Evolutionary conservation across 176 grass and related monocot species (phyloP).

Genomic region (Tillandsia leiboldiana): DNA sequence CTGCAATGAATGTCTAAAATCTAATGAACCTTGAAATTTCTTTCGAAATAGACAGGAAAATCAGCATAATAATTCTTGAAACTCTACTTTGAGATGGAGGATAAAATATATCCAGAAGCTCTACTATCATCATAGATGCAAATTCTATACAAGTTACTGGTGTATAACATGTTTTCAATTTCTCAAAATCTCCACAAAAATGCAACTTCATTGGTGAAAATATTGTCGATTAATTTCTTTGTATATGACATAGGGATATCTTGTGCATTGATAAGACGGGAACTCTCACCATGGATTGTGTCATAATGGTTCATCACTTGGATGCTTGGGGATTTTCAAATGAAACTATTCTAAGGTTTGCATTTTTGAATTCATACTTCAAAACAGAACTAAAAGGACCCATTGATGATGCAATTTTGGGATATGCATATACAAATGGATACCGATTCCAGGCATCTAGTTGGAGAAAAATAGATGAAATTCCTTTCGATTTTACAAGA

Average conservation of each 20-base stretch:
- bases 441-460: slow-evolving; percentile 27
- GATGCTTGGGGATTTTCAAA: slow-evolving; percentile 28
- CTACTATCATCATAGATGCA: too few relatives aligned
- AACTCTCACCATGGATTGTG: slow-evolving; percentile 28
- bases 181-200: background rate
- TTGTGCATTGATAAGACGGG: slow-evolving; percentile 45
- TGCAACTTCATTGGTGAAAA: background rate
- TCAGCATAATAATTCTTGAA: too few relatives aligned
- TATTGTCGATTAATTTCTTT: background rate
- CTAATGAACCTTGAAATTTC: too few relatives aligned
- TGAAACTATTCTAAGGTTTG: slow-evolving; percentile 20
- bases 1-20: too few relatives aligned
- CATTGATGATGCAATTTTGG: slow-evolving; percentile 40
- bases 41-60: too few relatives aligned
- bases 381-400: slow-evolving; percentile 24
- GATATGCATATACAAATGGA: slow-evolving; percentile 34
- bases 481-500: slow-evolving; percentile 37
- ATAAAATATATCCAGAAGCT: background rate
- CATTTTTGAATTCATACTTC: slow-evolving; percentile 24
- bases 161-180: too few relatives aligned
- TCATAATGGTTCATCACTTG: slow-evolving; percentile 36
- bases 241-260: slow-evolving; percentile 27
- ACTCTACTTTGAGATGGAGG: background rate
- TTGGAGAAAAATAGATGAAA: slow-evolving; percentile 35
- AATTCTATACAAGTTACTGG: too few relatives aligned